Percentiles rank a stretch among this genome's conserved stretches.
phyloP scores from a whole-genome alignment of 2,329 filamentous ascomycete genomes.

The Aspergillus tubingensis region DNA sequence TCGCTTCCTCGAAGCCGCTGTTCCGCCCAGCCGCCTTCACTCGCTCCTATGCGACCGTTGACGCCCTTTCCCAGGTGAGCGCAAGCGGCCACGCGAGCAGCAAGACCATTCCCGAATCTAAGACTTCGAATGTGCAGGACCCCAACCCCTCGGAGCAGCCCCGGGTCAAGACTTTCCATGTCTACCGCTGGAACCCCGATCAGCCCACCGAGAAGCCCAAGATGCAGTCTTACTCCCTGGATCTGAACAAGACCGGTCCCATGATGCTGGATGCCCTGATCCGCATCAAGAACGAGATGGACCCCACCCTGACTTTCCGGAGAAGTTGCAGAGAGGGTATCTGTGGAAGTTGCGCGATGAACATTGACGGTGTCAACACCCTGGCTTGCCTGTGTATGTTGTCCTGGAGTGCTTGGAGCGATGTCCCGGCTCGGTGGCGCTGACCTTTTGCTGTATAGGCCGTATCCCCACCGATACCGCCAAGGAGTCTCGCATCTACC shows the following conservation, averaged over 20 bases:
- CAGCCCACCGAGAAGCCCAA: conserved; percentile 85
- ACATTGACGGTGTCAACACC: conserved; percentile 98
- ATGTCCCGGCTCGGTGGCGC: conserved; percentile 3
- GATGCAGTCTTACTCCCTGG: conserved; percentile 94
- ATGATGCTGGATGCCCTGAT: conserved; percentile 98
- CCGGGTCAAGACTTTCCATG: conserved; percentile 89
- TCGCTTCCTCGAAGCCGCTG: conserved; percentile 45
- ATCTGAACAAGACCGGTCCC: conserved; percentile 97
- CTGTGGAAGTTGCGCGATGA: conserved; percentile 98
- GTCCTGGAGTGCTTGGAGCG: neutral
- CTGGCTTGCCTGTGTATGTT: conserved; percentile 92
- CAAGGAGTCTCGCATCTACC: conserved; percentile 91
- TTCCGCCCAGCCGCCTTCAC: conserved; percentile 44
- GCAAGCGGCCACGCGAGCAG: conserved; percentile 30
- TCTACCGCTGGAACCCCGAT: conserved; percentile 99
- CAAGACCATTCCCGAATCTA: conserved; percentile 47
- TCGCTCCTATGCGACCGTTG: conserved; percentile 52
- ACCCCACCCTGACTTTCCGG: conserved; percentile 94
- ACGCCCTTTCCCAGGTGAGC: conserved; percentile 36
- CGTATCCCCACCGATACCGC: conserved; percentile 83
- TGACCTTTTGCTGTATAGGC: conserved; percentile 57
- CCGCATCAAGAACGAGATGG: conserved; percentile 98
- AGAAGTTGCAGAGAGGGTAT: conserved; percentile 97
- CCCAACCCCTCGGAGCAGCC: conserved; percentile 59
- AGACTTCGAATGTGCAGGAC: conserved; percentile 64